Evolutionary conservation across 257 asterid genomes (phyloP), one percentile per base, ranked within the genome.

Genomic region (Solanum habrochaites): DNA sequence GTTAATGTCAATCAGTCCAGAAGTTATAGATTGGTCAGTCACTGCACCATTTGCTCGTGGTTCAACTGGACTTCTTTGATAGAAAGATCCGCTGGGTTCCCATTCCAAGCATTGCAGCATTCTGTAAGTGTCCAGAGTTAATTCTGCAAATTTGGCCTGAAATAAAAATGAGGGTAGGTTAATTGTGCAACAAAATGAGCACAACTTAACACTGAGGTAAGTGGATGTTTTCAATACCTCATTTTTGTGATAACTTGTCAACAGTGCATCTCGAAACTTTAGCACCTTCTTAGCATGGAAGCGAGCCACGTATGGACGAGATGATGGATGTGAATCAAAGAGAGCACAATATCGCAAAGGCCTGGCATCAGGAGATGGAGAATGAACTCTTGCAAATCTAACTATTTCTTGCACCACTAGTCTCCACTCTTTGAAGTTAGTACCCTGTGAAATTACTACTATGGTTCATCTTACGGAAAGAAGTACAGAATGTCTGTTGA

Each of bases 91-190:
- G 89, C 94, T 92, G 75, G 99, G 98, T 90, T 97, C 99, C 99
- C 99, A 97, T 92, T 97, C 99, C 96, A 97, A 93, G 90, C 98
- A 95, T 91, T 97, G 99, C 90, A 97, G 83, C 99, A 97, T 97
- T 92, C 99, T 95, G 83, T 89, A 97, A 88, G 98, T 95, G 90
- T 97, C 99, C 85, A 97, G 86, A 23, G 99, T 94, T 90, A 94
- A 91, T 88, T 95, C 99, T 75, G 99, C 98, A 90, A 94, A 95
- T 93, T 96, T 97, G 88, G 94, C 96, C 99, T 97, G 94, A 66
- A 86, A 89, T 72, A 29, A 49, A 47, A 80, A 52, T 10, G 18
- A 47, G 85, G 42, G n/a, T 27, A 29, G 43, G 85, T 80, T 80
- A 80, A 16, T 49, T 80, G 85, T 47, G 43, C 43, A 80, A 29